These are phyloP conservation scores for Citrus sp. DNA, from an alignment of 345 rosid genomes.

Conservation along the genomic window DNA sequence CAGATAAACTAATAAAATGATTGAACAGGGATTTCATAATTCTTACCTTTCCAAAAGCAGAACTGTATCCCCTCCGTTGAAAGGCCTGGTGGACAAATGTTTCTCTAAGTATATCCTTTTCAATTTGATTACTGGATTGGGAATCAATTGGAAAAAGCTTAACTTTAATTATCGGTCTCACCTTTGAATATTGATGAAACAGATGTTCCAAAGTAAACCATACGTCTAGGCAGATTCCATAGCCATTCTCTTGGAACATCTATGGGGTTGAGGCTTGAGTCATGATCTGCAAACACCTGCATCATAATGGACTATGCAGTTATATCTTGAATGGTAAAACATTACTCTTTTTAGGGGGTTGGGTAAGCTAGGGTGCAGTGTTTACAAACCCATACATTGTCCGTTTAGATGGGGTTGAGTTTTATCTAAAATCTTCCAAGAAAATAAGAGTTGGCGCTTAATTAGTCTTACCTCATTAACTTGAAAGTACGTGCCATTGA, in stretches of 20 bases:
- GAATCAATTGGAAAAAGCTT: background rate
- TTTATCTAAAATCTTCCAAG: background rate
- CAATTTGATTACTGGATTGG: conserved; percentile 9
- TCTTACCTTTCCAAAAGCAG: conserved; percentile 91
- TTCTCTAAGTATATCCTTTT: conserved; percentile 18
- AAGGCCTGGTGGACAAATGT: conserved; percentile 47
- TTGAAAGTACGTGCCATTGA: conserved; percentile 94
- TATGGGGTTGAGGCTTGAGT: conserved; percentile 70
- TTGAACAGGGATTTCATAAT: conserved; percentile 6
- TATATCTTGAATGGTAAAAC: background rate
- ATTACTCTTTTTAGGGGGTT: background rate
- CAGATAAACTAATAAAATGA: conserved; percentile 11
- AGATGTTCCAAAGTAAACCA: conserved; percentile 88
- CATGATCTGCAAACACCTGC: conserved; percentile 91
- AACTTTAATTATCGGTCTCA: conserved; percentile 19
- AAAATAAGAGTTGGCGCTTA: background rate
- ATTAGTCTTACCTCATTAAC: conserved; percentile 69
- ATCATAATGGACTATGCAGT: conserved; percentile 1
- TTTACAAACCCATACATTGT: background rate
- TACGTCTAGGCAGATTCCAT: conserved; percentile 75
- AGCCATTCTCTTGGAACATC: conserved; percentile 70
- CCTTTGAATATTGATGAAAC: conserved; percentile 87
- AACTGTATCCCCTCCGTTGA: conserved; percentile 68
- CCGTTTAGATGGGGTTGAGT: background rate
- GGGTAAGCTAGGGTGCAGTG: background rate